Evolutionary conservation across 805 yeast species (phyloP).

Genomic region (Wickerhamiella brachini): DNA sequence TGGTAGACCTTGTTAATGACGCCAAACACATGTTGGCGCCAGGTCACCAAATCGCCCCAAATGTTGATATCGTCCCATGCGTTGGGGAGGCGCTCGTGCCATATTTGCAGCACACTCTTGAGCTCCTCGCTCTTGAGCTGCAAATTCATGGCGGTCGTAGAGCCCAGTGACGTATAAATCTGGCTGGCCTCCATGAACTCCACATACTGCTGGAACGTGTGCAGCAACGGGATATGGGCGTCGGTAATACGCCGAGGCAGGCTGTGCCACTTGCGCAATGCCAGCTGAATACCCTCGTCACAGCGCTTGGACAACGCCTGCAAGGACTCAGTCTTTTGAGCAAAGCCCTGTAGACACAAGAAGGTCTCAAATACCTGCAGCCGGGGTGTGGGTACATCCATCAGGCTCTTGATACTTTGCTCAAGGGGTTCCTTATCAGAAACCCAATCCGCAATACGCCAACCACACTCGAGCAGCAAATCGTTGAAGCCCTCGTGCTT

Average conservation of each 20-base stretch:
- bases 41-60: conserved; percentile 95
- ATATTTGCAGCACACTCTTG: conserved; percentile 86
- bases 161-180: conserved; percentile 71
- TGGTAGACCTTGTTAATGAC: conserved; percentile 88
- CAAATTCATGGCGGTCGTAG: conserved; percentile 83
- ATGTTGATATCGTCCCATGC: conserved; percentile 94
- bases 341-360: conserved; percentile 81
- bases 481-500: conserved; percentile 98
- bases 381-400: conserved; percentile 98
- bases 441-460: conserved; percentile 99
- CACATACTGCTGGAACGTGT: conserved; percentile 92
- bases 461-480: conserved; percentile 89
- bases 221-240: conserved; percentile 82
- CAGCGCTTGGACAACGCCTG: conserved; percentile 76
- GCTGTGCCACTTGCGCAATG: conserved; percentile 85
- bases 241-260: conserved; percentile 51
- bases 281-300: conserved; percentile 92
- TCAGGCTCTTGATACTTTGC: conserved; percentile 85
- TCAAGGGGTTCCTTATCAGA: conserved; percentile 89
- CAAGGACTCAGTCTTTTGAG: conserved; percentile 75
- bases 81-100: conserved; percentile 96
- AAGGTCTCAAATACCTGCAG: conserved; percentile 93
- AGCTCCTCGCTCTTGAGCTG: conserved; percentile 90
- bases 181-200: conserved; percentile 97
- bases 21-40: conserved; percentile 98